Conservation (phyloP, 129 eudicot genomes). For the Artemisia annua region DNA sequence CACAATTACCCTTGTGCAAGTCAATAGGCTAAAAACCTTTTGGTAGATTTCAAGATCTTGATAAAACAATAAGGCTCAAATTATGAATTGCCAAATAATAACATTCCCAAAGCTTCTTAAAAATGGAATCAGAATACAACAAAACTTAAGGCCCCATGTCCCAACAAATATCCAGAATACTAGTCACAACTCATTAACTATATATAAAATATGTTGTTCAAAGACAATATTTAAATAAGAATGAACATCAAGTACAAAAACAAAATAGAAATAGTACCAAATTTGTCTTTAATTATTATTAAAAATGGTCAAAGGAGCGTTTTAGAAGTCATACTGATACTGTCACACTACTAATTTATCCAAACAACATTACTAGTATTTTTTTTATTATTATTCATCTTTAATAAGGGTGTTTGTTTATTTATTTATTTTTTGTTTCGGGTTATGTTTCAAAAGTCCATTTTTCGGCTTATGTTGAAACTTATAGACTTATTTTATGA, state of each 20-base stretch:
- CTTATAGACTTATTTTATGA: background rate
- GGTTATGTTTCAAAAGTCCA: too few species aligned
- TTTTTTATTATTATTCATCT: too few species aligned
- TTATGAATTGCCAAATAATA: background rate
- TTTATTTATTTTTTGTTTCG: too few species aligned
- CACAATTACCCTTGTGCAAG: background rate
- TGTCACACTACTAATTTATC: background rate
- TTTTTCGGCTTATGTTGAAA: background rate
- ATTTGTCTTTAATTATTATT: background rate
- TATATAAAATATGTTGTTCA: background rate
- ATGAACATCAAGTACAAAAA: background rate
- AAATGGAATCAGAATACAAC: background rate
- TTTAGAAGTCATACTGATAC: background rate
- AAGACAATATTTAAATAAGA: background rate
- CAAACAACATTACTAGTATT: too few species aligned
- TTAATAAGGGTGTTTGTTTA: too few species aligned
- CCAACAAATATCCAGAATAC: constrained; percentile 9
- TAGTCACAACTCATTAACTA: background rate
- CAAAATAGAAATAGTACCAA: constrained; percentile 5
- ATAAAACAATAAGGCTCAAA: background rate
- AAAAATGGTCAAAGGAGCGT: background rate
- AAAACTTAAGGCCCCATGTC: background rate
- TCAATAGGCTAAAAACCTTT: background rate
- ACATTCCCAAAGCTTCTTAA: background rate
- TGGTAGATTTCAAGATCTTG: background rate